Evolutionary conservation across 2,329 filamentous ascomycete species (phyloP).

Genomic region (Helotiales sp.): DNA sequence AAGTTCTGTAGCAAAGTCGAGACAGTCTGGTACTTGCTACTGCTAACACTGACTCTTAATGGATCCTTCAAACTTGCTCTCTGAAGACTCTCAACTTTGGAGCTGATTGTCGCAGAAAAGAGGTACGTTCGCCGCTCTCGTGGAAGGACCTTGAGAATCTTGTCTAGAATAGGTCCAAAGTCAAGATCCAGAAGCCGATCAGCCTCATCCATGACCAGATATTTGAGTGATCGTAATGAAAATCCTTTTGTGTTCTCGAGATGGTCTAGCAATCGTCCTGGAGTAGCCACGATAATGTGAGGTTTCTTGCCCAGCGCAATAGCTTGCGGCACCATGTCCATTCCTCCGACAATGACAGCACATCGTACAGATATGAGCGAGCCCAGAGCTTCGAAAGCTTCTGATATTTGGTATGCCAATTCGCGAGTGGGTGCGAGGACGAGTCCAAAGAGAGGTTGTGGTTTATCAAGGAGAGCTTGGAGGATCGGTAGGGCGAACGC

Average conservation of each 20-base stretch:
- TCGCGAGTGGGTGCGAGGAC: conserved; percentile 92
- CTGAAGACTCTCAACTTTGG: conserved; percentile 90
- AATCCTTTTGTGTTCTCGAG: conserved; percentile 97
- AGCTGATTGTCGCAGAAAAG: conserved; percentile 92
- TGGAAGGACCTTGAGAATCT: conserved; percentile 86
- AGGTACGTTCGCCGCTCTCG: conserved; percentile 78
- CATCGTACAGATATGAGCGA: conserved; percentile 84
- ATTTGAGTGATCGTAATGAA: conserved; percentile 77
- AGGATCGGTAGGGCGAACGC: conserved; percentile 93
- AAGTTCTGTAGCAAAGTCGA: conserved; percentile 85
- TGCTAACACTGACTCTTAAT: conserved; percentile 76
- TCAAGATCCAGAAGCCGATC: conserved; percentile 91
- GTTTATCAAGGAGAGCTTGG: conserved; percentile 85
- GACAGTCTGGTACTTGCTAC: conserved; percentile 87
- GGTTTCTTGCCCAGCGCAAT: conserved; percentile 95
- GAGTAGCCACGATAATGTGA: conserved; percentile 90
- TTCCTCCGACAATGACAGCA: conserved; percentile 84
- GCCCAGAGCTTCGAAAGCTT: conserved; percentile 85
- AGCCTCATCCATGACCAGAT: conserved; percentile 93
- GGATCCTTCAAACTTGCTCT: conserved; percentile 86
- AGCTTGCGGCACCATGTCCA: conserved; percentile 92
- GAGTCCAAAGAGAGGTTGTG: conserved; percentile 82
- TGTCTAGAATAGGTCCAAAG: conserved; percentile 89
- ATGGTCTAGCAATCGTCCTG: conserved; percentile 86
- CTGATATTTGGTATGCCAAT: conserved; percentile 85